phyloP scores from a whole-genome alignment of 176 grass and related monocot genomes.

The Phoenix roebelenii region DNA sequence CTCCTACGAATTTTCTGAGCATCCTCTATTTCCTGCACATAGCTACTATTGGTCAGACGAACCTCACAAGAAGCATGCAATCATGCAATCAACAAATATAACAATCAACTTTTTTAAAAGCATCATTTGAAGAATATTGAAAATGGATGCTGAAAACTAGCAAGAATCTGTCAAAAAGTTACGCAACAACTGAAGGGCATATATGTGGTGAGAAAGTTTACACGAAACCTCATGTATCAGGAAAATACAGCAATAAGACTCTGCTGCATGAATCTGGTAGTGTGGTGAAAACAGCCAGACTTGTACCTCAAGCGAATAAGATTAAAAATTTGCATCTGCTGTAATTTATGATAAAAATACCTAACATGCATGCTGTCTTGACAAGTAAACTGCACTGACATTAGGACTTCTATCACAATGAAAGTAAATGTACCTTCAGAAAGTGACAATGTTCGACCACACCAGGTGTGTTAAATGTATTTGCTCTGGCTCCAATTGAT shows the following conservation, averaged over 20 bases:
- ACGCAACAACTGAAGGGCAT: too few relatives aligned
- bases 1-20: slow-evolving; percentile 70
- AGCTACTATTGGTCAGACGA: neutral
- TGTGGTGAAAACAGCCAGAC: too few relatives aligned
- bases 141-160: too few relatives aligned
- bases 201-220: too few relatives aligned
- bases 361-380: neutral
- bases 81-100: neutral
- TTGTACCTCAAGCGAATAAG: too few relatives aligned
- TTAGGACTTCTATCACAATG: neutral
- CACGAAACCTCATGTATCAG: too few relatives aligned
- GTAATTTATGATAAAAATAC: neutral
- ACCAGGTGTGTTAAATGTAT: slow-evolving; percentile 91
- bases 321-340: neutral
- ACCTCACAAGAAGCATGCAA: neutral
- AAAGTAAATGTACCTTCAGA: slow-evolving; percentile 58
- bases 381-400: neutral
- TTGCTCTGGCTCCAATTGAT: slow-evolving; percentile 66
- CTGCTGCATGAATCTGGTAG: too few relatives aligned
- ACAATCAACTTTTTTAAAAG: neutral
- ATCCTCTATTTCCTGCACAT: slow-evolving; percentile 84
- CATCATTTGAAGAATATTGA: too few relatives aligned
- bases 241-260: too few relatives aligned
- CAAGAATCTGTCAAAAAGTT: too few relatives aligned
- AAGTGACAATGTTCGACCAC: slow-evolving; percentile 77